Percentiles rank a stretch among this genome's conserved stretches.
phyloP scores from a whole-genome alignment of 129 eudicot genomes.

The Ambrosia artemisiifolia region DNA sequence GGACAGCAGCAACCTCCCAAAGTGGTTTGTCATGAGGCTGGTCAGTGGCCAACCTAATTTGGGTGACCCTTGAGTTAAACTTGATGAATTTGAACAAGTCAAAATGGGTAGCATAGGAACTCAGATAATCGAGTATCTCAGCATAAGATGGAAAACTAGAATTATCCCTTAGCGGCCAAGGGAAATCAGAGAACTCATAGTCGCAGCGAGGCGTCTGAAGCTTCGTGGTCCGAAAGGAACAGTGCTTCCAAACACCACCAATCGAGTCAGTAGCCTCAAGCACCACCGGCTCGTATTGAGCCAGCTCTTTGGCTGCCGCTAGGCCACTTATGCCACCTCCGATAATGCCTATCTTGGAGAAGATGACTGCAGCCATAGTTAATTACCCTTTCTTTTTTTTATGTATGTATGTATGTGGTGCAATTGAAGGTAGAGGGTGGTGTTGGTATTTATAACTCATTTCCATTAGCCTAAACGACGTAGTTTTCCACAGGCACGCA shows the following conservation, averaged over 20 bases:
- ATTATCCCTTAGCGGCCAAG: conserved; percentile 83
- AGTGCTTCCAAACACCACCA: conserved; percentile 93
- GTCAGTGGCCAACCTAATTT: conserved; percentile 55
- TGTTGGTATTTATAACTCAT: conserved; percentile 17
- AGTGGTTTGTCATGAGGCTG: conserved; percentile 39
- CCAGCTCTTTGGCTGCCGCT: conserved; percentile 90
- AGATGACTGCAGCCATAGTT: conserved; percentile 28
- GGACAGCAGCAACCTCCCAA: conserved; percentile 95
- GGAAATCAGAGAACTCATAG: conserved; percentile 91
- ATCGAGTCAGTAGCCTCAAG: conserved; percentile 78
- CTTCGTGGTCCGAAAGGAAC: conserved; percentile 69
- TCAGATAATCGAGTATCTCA: conserved; percentile 70
- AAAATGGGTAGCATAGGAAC: conserved; percentile 72
- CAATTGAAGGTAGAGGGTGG: not conserved
- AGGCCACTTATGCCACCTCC: conserved; percentile 97
- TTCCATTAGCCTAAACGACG: too few relatives aligned
- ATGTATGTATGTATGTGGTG: not conserved
- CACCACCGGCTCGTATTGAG: conserved; percentile 64
- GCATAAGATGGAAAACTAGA: conserved; percentile 57
- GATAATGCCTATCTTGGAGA: conserved; percentile 72
- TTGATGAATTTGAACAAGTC: conserved; percentile 64
- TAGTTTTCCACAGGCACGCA: not conserved
- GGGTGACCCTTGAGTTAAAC: conserved; percentile 78
- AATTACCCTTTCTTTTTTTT: too few relatives aligned
- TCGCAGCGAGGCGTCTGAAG: conserved; percentile 98